Conservation (phyloP, 352 stramenopile genomes). For the Phytophthora litchii region DNA sequence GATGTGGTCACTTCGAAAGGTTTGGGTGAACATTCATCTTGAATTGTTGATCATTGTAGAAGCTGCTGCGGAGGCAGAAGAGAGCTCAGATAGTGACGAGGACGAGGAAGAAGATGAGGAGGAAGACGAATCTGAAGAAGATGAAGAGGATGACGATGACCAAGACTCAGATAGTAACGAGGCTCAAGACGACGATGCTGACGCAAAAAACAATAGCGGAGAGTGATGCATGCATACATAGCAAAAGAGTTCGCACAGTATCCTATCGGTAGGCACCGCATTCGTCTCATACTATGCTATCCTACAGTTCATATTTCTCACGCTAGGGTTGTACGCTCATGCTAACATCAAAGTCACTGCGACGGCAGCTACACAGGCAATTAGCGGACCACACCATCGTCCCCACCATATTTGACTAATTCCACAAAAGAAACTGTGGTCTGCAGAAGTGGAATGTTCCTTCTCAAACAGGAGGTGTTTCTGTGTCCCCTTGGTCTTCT, state of each 20-base stretch:
- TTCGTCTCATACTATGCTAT: constrained; percentile 25
- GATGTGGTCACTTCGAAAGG: neutral
- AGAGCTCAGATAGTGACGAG: constrained; percentile 32
- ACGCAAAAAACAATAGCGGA: constrained; percentile 26
- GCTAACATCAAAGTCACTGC: constrained; percentile 23
- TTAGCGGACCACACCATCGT: constrained; percentile 27
- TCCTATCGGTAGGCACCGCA: neutral
- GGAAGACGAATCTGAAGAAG: constrained; percentile 15
- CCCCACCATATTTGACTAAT: constrained; percentile 20
- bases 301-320: constrained; percentile 32
- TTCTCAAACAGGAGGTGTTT: constrained; percentile 15
- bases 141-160: constrained; percentile 26
- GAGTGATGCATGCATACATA: constrained; percentile 16
- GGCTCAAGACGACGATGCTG: constrained; percentile 28
- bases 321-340: neutral
- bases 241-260: constrained; percentile 15
- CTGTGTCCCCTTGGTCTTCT: constrained; percentile 8
- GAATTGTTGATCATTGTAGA: constrained; percentile 15
- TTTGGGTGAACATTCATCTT: neutral
- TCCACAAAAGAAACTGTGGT: constrained; percentile 12
- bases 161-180: constrained; percentile 24
- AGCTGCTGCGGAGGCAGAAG: constrained; percentile 33
- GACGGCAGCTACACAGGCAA: constrained; percentile 22
- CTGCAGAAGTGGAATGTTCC: constrained; percentile 1
- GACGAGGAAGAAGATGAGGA: constrained; percentile 43